Evolutionary conservation across 2,329 filamentous ascomycete genomes (phyloP).

Genomic region (Sarocladium brachiariae): DNA sequence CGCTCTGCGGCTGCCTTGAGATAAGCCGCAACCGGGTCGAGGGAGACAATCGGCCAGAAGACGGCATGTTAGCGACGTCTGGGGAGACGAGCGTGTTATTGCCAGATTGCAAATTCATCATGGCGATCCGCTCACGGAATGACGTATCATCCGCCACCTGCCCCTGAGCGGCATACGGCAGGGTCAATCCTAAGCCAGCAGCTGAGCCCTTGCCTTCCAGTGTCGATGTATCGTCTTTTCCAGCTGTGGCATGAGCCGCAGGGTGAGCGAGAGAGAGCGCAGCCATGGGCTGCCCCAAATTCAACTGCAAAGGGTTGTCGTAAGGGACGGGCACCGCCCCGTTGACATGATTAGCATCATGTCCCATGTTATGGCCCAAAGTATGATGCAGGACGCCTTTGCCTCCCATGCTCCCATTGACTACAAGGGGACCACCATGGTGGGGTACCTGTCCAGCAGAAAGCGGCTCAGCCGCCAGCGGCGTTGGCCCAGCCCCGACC

Average conservation of each 20-base stretch:
- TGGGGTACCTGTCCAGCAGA: slow-evolving; percentile 15
- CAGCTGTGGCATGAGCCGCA: background rate
- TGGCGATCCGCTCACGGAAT: slow-evolving; percentile 34
- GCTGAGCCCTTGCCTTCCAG: background rate
- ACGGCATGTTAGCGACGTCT: background rate
- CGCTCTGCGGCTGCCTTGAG: slow-evolving; percentile 38
- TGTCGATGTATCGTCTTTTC: background rate
- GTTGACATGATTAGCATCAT: background rate
- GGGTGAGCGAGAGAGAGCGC: background rate
- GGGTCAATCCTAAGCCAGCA: too few species aligned
- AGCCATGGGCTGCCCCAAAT: slow-evolving; percentile 9
- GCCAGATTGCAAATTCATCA: slow-evolving; percentile 27
- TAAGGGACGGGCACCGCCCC: slow-evolving; percentile 2
- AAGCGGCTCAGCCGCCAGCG: slow-evolving; percentile 32
- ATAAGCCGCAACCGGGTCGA: slow-evolving; percentile 30
- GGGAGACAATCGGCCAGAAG: slow-evolving; percentile 19
- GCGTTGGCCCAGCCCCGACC: slow-evolving; percentile 30
- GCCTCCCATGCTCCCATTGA: slow-evolving; percentile 38
- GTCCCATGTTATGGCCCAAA: slow-evolving; percentile 12
- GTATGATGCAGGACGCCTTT: slow-evolving; percentile 14
- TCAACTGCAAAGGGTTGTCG: slow-evolving; percentile 24
- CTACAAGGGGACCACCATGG: slow-evolving; percentile 37
- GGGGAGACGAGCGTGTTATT: background rate
- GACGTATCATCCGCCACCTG: slow-evolving; percentile 28
- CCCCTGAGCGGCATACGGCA: background rate